Evolutionary conservation across 148 eudicot species (phyloP), one percentile per base, ranked within the genome.

Genomic region (Persicaria tinctoria): DNA sequence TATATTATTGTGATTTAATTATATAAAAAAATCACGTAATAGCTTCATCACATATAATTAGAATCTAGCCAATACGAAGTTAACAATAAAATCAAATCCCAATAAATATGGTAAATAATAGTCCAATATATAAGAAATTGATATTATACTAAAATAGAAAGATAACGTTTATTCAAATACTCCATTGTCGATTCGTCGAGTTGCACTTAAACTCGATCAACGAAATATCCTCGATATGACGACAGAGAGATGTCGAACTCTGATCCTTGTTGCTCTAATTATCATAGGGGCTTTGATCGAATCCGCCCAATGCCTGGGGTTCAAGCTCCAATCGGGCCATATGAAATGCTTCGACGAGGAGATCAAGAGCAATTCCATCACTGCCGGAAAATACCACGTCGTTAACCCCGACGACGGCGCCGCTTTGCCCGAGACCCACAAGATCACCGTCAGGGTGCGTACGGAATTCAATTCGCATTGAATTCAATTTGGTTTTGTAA

Each of bases 331-430:
- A 81, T 90, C 99, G 6, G 92, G 97, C 14, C 88, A 81, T 60
- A 87, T 92, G 12, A 95, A 92, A 78, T 95, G 99, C 78, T 89
- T 95, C 78, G 79, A 96, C 0, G 99, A 95, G 77, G 94, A 92
- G 10, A 89, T 95, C 78, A 89, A 88, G 76, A 78, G 73, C 74
- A 89, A 95, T 78, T 74, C 93, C 0, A 91, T 94, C 96, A 84
- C 96, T 8, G 94, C 92, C 9, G 99, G 97, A 10, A 89, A 87
- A 72, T 95, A 95, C 84, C 80, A 83, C 56, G 74, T 95, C 48
- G 87, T 89, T 38, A 90, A 95, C 75, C 93, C 89, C 46, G 73
- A 77, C 72, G 94, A 90, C 51, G 88, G 85, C 32, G 70, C n/a
- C n/a, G n/a, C n/a, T n/a, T n/a, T n/a, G n/a, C n/a, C n/a, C n/a